phyloP scores from a whole-genome alignment of 768 basidiomycete genomes.

The Mycena epipterygia region DNA sequence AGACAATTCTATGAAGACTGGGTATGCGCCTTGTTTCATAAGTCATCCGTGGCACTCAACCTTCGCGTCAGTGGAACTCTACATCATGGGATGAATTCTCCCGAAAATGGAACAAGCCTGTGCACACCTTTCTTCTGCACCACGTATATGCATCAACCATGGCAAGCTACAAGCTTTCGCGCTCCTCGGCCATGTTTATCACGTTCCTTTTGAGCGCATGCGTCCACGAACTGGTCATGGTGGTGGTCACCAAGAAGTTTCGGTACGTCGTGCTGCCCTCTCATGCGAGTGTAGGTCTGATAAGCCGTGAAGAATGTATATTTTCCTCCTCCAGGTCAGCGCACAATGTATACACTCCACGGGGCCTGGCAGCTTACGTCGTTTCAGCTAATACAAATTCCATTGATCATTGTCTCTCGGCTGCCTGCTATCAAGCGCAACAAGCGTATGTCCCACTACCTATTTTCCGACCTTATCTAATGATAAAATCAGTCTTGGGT shows the following conservation, averaged over 20 bases:
- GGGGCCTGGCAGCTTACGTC: neutral
- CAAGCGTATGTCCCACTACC: no score
- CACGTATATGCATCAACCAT: constrained; percentile 97
- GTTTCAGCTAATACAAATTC: constrained; percentile 86
- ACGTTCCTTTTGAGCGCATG: constrained; percentile 94
- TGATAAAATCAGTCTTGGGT: no score
- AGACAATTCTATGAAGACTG: constrained; percentile 98
- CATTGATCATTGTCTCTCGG: constrained; percentile 87
- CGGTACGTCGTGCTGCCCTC: constrained; percentile 60
- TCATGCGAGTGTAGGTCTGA: neutral
- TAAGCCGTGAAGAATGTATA: constrained; percentile 73
- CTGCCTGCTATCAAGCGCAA: constrained; percentile 84
- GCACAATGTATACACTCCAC: neutral
- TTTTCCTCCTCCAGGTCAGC: constrained; percentile 72
- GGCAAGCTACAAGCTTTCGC: constrained; percentile 79
- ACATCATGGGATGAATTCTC: constrained; percentile 98
- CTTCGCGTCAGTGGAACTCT: constrained; percentile 85
- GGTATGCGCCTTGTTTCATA: constrained; percentile 57
- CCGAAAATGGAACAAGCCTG: constrained; percentile 98
- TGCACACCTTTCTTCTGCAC: constrained; percentile 91
- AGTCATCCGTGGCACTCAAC: neutral
- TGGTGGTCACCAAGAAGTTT: constrained; percentile 93
- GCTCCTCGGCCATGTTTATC: constrained; percentile 86
- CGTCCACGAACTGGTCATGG: constrained; percentile 97
- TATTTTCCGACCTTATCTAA: no score